phyloP scores from a whole-genome alignment of 23 red algal genomes.

The Pyropia haitanensis region DNA sequence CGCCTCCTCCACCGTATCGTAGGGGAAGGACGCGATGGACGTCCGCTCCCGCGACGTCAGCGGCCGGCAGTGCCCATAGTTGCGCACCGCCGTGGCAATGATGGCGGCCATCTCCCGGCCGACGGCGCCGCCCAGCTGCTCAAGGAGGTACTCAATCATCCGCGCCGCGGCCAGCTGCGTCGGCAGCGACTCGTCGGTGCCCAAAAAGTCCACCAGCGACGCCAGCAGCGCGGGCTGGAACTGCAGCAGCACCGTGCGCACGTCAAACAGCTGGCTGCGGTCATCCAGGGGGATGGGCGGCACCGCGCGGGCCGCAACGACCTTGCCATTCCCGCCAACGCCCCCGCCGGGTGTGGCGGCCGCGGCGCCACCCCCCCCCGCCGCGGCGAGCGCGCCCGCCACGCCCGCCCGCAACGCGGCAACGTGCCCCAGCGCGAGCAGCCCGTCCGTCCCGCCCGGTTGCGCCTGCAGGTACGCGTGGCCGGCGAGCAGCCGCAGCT shows the following conservation, averaged over 20 bases:
- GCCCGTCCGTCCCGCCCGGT: conserved; percentile 39
- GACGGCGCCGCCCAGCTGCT: conserved; percentile 64
- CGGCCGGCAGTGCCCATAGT: conserved; percentile 19
- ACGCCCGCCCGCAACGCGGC: not conserved
- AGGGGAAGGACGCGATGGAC: conserved; percentile 41
- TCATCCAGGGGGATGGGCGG: not conserved
- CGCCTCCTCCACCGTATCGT: conserved; percentile 69
- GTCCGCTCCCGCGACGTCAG: conserved; percentile 50
- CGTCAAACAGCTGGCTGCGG: conserved; percentile 36
- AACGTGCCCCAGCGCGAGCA: conserved; percentile 34
- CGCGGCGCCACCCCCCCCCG: too few relatives aligned
- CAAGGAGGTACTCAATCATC: conserved; percentile 61
- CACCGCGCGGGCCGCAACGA: too few relatives aligned
- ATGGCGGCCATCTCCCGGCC: conserved; percentile 38
- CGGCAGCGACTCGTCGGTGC: conserved; percentile 18
- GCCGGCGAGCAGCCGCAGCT: conserved; percentile 44
- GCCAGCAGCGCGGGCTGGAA: conserved; percentile 30
- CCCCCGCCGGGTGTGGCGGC: too few relatives aligned
- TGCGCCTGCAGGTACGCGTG: conserved; percentile 62
- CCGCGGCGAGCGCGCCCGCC: not conserved
- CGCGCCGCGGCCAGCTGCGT: conserved; percentile 32
- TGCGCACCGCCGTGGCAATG: conserved; percentile 38
- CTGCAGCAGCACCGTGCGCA: conserved; percentile 45
- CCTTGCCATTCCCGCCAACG: too few relatives aligned
- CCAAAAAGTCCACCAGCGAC: conserved; percentile 39